Evolutionary conservation across 2,329 filamentous ascomycete genomes (phyloP).

Genomic region (Fusarium zealandicum): DNA sequence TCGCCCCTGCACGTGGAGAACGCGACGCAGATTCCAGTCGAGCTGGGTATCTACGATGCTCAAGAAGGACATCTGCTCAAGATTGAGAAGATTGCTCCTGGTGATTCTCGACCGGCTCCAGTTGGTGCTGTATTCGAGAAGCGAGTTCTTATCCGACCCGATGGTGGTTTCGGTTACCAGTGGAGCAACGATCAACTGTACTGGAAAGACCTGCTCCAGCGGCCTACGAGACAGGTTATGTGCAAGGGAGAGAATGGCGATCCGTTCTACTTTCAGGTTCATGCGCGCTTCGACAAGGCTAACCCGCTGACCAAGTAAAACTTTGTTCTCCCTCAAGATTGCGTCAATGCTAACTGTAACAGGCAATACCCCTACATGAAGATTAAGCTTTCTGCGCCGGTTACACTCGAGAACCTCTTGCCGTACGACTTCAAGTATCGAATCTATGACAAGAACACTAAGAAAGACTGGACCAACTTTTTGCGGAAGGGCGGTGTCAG

Average conservation of each 20-base stretch:
- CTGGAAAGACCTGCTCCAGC: slow-evolving; percentile 90
- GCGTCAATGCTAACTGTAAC: slow-evolving; percentile 20
- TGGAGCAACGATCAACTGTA: slow-evolving; percentile 91
- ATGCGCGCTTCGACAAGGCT: slow-evolving; percentile 82
- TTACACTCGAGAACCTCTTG: slow-evolving; percentile 92
- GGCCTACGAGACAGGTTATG: slow-evolving; percentile 84
- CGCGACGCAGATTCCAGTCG: slow-evolving; percentile 93
- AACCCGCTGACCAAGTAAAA: slow-evolving; percentile 79
- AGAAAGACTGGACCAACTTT: slow-evolving; percentile 99
- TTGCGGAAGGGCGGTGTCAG: slow-evolving; percentile 95
- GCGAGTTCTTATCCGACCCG: slow-evolving; percentile 84
- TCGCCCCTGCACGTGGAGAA: slow-evolving; percentile 94
- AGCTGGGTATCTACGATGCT: slow-evolving; percentile 88
- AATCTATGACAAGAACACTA: slow-evolving; percentile 98
- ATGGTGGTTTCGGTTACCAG: slow-evolving; percentile 94
- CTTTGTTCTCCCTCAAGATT: accelerated
- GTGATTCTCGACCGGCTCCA: slow-evolving; percentile 86
- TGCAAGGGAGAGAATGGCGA: slow-evolving; percentile 88
- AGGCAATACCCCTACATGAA: slow-evolving; percentile 94
- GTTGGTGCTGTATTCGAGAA: slow-evolving; percentile 93
- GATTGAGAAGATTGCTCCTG: slow-evolving; percentile 96
- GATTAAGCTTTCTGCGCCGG: slow-evolving; percentile 86
- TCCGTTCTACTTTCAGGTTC: slow-evolving; percentile 96
- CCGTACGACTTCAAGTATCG: slow-evolving; percentile 99
- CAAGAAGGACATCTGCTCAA: slow-evolving; percentile 90